A percentile compares a stretch with the other conserved stretches of the same genome.
Evolutionary conservation across 192 early-diverging fungal species (phyloP).

Genomic region (Coemansia sp.): DNA sequence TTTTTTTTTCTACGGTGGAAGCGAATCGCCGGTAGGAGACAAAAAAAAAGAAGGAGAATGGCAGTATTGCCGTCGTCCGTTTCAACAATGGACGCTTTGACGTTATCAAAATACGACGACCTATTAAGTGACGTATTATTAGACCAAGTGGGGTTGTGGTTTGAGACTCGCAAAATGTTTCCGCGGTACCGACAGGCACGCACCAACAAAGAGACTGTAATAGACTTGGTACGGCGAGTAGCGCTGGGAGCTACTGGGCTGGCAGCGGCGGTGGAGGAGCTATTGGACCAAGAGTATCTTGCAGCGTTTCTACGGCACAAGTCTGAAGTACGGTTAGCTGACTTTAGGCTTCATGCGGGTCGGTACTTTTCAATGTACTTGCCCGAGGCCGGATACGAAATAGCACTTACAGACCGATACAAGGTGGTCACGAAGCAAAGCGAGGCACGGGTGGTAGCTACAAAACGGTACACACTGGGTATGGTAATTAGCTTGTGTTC

Average conservation of each 20-base stretch:
- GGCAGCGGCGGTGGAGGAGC: conserved; percentile 28
- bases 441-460: conserved; percentile 51
- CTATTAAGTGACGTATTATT: conserved; percentile 54
- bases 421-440: conserved; percentile 27
- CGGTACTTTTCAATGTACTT: conserved; percentile 71
- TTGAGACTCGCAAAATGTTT: conserved; percentile 53
- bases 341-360: conserved; percentile 54
- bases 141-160: conserved; percentile 51
- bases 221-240: conserved; percentile 30
- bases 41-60: background rate
- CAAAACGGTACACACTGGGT: conserved; percentile 34
- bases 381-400: conserved; percentile 67
- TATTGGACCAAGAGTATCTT: conserved; percentile 38
- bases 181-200: conserved; percentile 40
- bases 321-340: conserved; percentile 14
- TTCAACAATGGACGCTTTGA: conserved; percentile 45
- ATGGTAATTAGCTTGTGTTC: conserved; percentile 46
- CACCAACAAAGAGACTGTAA: conserved; percentile 3
- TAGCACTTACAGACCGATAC: conserved; percentile 63
- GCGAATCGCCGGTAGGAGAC: background rate
- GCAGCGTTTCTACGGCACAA: conserved; percentile 41
- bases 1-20: conserved; percentile 1
- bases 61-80: conserved; percentile 21
- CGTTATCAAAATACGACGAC: conserved; percentile 56
- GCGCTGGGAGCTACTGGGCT: conserved; percentile 17